These are phyloP conservation scores for Coccomyxa subellipsoidea DNA, from an alignment of 163 green algal genomes.

Conservation along the genomic window DNA sequence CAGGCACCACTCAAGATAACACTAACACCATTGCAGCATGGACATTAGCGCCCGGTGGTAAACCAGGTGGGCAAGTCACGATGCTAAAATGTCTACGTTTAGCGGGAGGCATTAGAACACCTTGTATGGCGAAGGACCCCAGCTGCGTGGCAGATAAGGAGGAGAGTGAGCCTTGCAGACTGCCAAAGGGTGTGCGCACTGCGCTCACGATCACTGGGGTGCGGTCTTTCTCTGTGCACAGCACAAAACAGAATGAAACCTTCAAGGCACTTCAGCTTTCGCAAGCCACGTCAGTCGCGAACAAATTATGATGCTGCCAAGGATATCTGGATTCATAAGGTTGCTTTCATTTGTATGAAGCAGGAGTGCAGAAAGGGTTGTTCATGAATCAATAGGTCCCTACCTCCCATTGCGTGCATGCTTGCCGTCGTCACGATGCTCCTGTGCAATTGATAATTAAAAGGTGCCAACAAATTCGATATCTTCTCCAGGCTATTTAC, in stretches of 20 bases:
- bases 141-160: constrained; percentile 66
- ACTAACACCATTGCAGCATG: too few relatives aligned
- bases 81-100: constrained; percentile 6
- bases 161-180: constrained; percentile 67
- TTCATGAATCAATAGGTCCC: background rate
- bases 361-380: background rate
- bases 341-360: background rate
- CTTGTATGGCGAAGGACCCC: constrained; percentile 69
- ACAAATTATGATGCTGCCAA: background rate
- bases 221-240: background rate
- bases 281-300: background rate
- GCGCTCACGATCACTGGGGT: constrained; percentile 51
- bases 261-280: background rate
- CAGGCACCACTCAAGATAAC: background rate
- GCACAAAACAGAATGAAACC: background rate
- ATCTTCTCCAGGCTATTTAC: background rate
- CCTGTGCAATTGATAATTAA: background rate
- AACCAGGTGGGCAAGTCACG: background rate
- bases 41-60: too few relatives aligned
- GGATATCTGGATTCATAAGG: background rate
- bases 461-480: background rate
- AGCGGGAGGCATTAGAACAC: background rate
- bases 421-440: background rate
- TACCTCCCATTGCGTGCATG: background rate
- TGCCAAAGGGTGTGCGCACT: constrained; percentile 68